phyloP scores from a whole-genome alignment of 78 protist species.

The Trichosphaerium sp. region DNA sequence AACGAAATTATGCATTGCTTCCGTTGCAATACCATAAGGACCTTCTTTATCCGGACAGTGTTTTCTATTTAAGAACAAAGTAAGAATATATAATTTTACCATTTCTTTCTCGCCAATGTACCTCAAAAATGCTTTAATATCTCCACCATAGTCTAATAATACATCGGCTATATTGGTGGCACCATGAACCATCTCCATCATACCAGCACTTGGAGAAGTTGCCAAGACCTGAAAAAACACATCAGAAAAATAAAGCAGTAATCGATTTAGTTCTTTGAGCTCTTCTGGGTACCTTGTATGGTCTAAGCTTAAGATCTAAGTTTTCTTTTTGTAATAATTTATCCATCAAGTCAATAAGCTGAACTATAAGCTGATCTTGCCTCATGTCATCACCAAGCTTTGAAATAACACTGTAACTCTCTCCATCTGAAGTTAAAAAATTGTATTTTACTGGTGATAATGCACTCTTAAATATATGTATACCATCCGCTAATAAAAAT shows the following conservation, averaged over 20 bases:
- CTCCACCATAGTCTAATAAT: constrained; percentile 49
- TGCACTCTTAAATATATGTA: constrained; percentile 55
- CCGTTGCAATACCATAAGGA: constrained; percentile 57
- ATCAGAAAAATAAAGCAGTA: too few relatives aligned
- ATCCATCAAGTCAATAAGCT: constrained; percentile 85
- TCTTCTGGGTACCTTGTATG: too few relatives aligned
- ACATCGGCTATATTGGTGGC: constrained; percentile 42
- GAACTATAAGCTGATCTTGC: constrained; percentile 92
- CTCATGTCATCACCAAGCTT: constrained; percentile 91
- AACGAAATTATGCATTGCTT: constrained; percentile 64
- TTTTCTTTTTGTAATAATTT: constrained; percentile 56
- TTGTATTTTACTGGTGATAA: constrained; percentile 42
- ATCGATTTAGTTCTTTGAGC: too few relatives aligned
- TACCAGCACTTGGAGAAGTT: constrained; percentile 50
- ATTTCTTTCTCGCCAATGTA: too few relatives aligned
- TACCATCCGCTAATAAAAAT: constrained; percentile 11
- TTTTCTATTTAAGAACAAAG: too few relatives aligned
- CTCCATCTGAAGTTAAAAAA: constrained; percentile 20
- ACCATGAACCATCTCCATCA: constrained; percentile 42
- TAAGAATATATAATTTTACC: too few relatives aligned
- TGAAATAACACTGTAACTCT: constrained; percentile 57
- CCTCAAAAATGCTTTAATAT: constrained; percentile 49
- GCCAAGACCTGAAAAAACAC: too few relatives aligned
- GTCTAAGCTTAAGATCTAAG: constrained; percentile 82
- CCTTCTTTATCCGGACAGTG: constrained; percentile 46